These are phyloP conservation scores for Aureobasidium sp. DNA, from an alignment of 2,329 filamentous ascomycete species.

Conservation along the genomic window DNA sequence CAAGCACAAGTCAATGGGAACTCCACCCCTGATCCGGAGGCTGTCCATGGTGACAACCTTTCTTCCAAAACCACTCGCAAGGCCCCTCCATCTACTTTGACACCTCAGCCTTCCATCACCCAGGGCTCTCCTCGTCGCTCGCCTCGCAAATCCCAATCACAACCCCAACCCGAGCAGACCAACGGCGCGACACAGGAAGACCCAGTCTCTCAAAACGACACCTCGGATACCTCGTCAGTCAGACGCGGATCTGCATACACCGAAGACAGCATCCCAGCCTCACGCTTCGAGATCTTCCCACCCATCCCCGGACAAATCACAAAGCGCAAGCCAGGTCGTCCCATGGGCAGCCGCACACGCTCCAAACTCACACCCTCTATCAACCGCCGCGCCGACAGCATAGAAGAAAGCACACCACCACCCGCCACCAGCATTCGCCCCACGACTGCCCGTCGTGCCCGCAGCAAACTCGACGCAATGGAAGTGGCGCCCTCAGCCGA, in stretches of 20 bases:
- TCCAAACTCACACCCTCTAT: constrained; percentile 11
- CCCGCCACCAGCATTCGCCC: constrained; percentile 7
- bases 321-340: constrained; percentile 25
- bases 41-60: not conserved
- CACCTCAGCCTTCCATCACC: constrained; percentile 22
- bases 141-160: constrained; percentile 21
- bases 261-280: constrained; percentile 48
- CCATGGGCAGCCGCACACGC: constrained; percentile 19
- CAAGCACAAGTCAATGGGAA: constrained; percentile 18
- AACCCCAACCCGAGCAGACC: constrained; percentile 16
- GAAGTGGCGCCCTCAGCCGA: constrained; percentile 20
- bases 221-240: not conserved
- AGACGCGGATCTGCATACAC: constrained; percentile 2
- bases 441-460: constrained; percentile 25
- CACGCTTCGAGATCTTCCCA: constrained; percentile 71
- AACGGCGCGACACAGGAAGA: constrained; percentile 16
- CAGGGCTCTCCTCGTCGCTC: constrained; percentile 21
- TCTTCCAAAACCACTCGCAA: constrained; percentile 7
- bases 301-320: constrained; percentile 45
- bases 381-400: not conserved
- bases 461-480: constrained; percentile 36
- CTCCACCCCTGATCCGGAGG: not conserved
- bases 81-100: constrained; percentile 15
- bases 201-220: not conserved
- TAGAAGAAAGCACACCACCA: constrained; percentile 16